Evolutionary conservation across 2,329 filamentous ascomycete species (phyloP), one percentile per base, ranked within the genome.

Genomic region (Knoxdaviesia proteae): DNA sequence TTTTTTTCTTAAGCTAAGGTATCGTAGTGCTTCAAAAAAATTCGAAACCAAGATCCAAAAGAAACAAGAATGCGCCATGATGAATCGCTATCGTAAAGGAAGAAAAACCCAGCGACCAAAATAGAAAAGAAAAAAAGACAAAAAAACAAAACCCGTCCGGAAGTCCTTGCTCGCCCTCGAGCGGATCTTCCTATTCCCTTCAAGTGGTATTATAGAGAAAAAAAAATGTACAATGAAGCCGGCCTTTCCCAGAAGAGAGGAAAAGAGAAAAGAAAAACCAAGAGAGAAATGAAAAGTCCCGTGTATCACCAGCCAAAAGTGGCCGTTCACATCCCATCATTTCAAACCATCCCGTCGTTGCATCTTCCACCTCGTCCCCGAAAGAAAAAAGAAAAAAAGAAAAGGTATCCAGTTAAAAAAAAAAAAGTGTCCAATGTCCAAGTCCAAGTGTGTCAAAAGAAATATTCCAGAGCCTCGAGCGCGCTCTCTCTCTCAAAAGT

Each of bases 391-490:
- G 47, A 50, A 49, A 49, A 49, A 49, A 46, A 51, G 48, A 49
- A 49, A 53, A 53, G 50, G 52, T 44, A 52, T 54, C 52, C 43
- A 49, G 43, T 44, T 49, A 45, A 43, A 46, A 47, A 49, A 42
- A 40, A 48, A 42, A 47, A 47, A 49, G 46, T 44, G 45, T 49
- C 42, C 40, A 43, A 40, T 40, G 39, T 42, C 6, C 5, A 30
- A 8, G 36, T 30, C 20, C 9, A 30, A 30, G n/a, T 20, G 36
- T 38, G 20, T 30, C 29, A 38, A 30, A 38, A 30, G 36, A 38
- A n/a, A 38, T 38, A 20, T 20, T 20, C 20, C 20, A 20, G 20
- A 20, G 20, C 20, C 20, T 20, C 20, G 2, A 20, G 20, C 20
- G 20, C 20, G 20, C 20, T 20, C 20, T 20, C 20, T 20, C 20